Percentiles rank a stretch among this genome's conserved stretches.
These are phyloP conservation scores for Fraxinus velutina DNA, from an alignment of 305 asterid genomes.

Conservation along the genomic window DNA sequence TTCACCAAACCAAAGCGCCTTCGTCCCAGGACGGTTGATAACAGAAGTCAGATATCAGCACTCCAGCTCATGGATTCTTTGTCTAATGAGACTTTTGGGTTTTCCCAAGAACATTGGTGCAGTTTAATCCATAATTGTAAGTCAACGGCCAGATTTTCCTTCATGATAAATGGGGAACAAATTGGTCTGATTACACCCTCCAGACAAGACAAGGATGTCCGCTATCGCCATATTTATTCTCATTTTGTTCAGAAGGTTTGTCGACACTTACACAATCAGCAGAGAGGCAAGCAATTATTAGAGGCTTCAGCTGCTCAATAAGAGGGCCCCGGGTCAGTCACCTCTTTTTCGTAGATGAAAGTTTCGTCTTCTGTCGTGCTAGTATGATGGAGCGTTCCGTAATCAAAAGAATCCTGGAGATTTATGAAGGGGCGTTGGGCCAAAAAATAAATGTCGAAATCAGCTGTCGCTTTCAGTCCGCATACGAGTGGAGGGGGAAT, in stretches of 20 bases:
- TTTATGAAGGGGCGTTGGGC: no score
- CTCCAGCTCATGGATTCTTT: background rate
- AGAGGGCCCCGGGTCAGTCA: background rate
- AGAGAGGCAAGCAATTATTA: background rate
- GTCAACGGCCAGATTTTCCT: background rate
- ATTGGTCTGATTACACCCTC: background rate
- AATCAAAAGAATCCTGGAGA: no score
- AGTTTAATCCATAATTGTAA: background rate
- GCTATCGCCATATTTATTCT: background rate
- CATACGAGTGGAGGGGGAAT: no score
- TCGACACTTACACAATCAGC: background rate
- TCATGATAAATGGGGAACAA: background rate
- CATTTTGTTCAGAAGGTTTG: background rate
- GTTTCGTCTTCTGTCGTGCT: background rate
- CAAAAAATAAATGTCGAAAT: no score
- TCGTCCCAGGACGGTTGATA: no score
- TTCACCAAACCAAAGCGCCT: background rate
- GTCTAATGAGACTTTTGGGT: background rate
- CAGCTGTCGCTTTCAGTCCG: no score
- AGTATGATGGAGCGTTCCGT: background rate
- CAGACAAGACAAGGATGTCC: background rate
- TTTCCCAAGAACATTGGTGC: background rate
- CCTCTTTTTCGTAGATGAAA: background rate
- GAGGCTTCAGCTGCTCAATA: background rate
- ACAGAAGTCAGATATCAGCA: no score